phyloP scores from a whole-genome alignment of 208 protist species.

The Strigomonas culicis region DNA sequence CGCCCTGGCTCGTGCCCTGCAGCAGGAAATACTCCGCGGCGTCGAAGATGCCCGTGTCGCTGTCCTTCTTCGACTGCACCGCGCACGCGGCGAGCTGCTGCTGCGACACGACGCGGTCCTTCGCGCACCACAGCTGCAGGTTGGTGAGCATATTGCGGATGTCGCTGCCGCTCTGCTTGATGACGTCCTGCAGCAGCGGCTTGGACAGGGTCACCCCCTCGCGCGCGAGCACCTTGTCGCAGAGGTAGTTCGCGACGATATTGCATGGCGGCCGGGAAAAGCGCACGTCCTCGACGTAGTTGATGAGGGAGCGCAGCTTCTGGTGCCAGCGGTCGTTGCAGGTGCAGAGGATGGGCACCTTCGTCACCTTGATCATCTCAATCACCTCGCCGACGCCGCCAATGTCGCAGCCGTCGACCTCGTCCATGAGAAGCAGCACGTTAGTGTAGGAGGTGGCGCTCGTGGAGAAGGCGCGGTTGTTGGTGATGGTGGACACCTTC shows the following conservation, averaged over 20 bases:
- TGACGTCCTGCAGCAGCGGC: slow-evolving; percentile 85
- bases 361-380: slow-evolving; percentile 90
- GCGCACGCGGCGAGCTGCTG: slow-evolving; percentile 59
- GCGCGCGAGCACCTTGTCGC: slow-evolving; percentile 83
- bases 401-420: slow-evolving; percentile 99
- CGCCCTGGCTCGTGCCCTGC: slow-evolving; percentile 56
- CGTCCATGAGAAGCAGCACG: slow-evolving; percentile 98
- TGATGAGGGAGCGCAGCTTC: slow-evolving; percentile 94
- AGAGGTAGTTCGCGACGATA: slow-evolving; percentile 85
- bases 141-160: slow-evolving; percentile 96
- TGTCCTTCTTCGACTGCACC: slow-evolving; percentile 85
- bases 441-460: slow-evolving; percentile 59
- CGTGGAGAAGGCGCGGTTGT: slow-evolving; percentile 78
- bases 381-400: slow-evolving; percentile 97
- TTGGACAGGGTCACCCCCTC: slow-evolving; percentile 89
- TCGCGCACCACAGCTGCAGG: slow-evolving; percentile 93
- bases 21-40: slow-evolving; percentile 85
- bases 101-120: slow-evolving; percentile 42
- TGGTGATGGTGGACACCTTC: slow-evolving; percentile 62
- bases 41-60: slow-evolving; percentile 91
- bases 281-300: slow-evolving; percentile 95
- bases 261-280: slow-evolving; percentile 89
- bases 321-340: slow-evolving; percentile 97
- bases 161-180: slow-evolving; percentile 91
- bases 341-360: slow-evolving; percentile 98